Evolutionary conservation across 2,329 filamentous ascomycete species (phyloP), one percentile per base, ranked within the genome.

Genomic region (Hypocrella siamensis): DNA sequence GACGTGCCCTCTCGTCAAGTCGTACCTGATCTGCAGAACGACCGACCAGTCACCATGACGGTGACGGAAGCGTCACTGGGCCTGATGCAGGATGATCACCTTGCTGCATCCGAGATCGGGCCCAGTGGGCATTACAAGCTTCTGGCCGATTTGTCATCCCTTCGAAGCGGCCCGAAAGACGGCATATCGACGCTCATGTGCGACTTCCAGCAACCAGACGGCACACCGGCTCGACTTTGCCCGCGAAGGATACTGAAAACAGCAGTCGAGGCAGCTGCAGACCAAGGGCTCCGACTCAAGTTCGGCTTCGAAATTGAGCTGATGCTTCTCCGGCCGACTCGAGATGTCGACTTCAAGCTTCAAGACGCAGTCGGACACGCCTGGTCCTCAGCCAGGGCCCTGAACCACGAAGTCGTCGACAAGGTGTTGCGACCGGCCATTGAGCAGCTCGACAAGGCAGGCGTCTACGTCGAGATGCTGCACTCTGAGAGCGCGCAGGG

Each of bases 221-320:
- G 70, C 1, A 53, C 57, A 0, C 47, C 54, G 0, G 57, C 72
- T 2, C 38, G 41, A 2, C 38, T 75, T 1, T 92, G 82, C 42
- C 81, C 83, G 1, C 66, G 81, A 33, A 60, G 71, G 26, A 48
- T 76, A 34, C 57, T 92, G 33, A 57, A 70, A 33, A 58, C 53
- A 3, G 58, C 74, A 0, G 46, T 77, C 2, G 56, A 64, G 0
- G 53, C 56, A 5, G 66, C 79, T 0, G 54, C 63, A 9, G 42
- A 53, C 2, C 57, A 69, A 24, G 60, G 62, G 2, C 58, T 83
- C 3, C 52, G 61, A 3, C 71, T 85, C 30, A 59, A 76, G 0
- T 53, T 84, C 12, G 84, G 83, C 0, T 92, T 90, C 41, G 84
- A 93, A 51, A 72, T 92, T 26, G 83, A 92, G 51, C 70, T 90